These are phyloP conservation scores for Clarireedia homoeocarpa DNA, from an alignment of 2,329 filamentous ascomycete genomes.

Conservation along the genomic window DNA sequence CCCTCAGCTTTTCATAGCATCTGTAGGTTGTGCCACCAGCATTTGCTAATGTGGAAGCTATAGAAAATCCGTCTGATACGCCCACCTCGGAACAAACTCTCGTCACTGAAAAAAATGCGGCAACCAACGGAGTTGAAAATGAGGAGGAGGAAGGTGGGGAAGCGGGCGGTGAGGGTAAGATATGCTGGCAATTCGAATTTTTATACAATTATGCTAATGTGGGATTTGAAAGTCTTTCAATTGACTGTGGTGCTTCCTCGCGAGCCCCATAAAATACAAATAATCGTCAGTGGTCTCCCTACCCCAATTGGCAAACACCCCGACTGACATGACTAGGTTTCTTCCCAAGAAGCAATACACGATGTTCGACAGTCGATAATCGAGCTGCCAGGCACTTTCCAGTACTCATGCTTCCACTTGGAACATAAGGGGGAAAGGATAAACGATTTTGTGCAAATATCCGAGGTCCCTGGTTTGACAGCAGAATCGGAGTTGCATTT, in stretches of 20 bases:
- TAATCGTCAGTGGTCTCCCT: conserved; percentile 57
- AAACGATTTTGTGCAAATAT: conserved; percentile 91
- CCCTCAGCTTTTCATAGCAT: neutral
- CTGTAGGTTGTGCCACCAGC: too few species aligned
- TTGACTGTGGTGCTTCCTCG: conserved; percentile 77
- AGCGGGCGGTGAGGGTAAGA: conserved; percentile 26
- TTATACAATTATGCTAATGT: conserved; percentile 14
- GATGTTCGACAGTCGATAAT: conserved; percentile 95
- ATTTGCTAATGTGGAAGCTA: neutral
- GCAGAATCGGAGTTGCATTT: conserved; percentile 71
- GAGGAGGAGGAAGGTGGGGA: conserved; percentile 23
- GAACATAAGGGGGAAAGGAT: conserved; percentile 82
- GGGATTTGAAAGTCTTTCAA: conserved; percentile 38
- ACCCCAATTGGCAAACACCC: neutral
- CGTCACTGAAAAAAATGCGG: conserved; percentile 3
- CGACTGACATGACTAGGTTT: conserved; percentile 52
- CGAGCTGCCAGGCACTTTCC: conserved; percentile 85
- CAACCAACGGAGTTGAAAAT: conserved; percentile 16
- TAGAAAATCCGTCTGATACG: conserved; percentile 7
- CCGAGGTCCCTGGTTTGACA: conserved; percentile 74
- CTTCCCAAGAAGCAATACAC: conserved; percentile 90
- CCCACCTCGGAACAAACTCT: conserved; percentile 9
- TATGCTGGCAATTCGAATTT: neutral
- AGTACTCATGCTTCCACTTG: conserved; percentile 98
- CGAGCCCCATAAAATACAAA: conserved; percentile 68